These are phyloP conservation scores for Paramyrothecium roridum DNA, from an alignment of 2,329 filamentous ascomycete genomes.

Conservation along the genomic window DNA sequence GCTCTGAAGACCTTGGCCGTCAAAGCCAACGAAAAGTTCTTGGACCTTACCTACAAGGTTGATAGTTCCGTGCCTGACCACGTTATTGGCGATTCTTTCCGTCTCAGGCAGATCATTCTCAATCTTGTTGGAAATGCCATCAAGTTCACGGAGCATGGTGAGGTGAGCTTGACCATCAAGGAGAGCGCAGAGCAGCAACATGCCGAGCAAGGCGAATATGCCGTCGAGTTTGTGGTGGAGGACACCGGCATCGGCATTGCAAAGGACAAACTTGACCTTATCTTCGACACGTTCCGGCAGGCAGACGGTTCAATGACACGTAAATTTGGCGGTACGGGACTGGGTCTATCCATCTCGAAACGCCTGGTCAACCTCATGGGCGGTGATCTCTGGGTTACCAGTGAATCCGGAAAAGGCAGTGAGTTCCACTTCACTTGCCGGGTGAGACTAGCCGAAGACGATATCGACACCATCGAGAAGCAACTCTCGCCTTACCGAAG, in stretches of 20 bases:
- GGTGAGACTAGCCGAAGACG: conserved; percentile 78
- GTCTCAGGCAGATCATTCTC: conserved; percentile 91
- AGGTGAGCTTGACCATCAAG: conserved; percentile 91
- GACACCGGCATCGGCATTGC: conserved; percentile 98
- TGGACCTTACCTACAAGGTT: conserved; percentile 90
- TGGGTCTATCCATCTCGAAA: conserved; percentile 93
- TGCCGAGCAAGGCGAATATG: conserved; percentile 71
- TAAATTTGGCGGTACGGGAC: conserved; percentile 91
- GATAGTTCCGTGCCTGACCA: conserved; percentile 93
- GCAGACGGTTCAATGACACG: conserved; percentile 95
- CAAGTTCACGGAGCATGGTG: conserved; percentile 96
- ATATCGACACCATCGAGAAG: conserved; percentile 73
- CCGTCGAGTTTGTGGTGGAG: conserved; percentile 91
- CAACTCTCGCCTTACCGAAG: conserved; percentile 87
- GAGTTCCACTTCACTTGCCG: conserved; percentile 96
- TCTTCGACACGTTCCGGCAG: conserved; percentile 99
- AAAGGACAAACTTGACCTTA: conserved; percentile 89
- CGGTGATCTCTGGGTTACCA: conserved; percentile 94
- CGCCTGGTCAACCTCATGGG: conserved; percentile 94
- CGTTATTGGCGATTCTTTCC: conserved; percentile 94
- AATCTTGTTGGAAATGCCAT: conserved; percentile 98
- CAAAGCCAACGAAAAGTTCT: conserved; percentile 92
- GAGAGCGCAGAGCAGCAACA: conserved; percentile 61
- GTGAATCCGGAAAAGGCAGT: conserved; percentile 85
- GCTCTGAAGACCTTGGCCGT: conserved; percentile 95